Conservation (phyloP, 306 rosid genomes). For the Arachis stenosperma region DNA sequence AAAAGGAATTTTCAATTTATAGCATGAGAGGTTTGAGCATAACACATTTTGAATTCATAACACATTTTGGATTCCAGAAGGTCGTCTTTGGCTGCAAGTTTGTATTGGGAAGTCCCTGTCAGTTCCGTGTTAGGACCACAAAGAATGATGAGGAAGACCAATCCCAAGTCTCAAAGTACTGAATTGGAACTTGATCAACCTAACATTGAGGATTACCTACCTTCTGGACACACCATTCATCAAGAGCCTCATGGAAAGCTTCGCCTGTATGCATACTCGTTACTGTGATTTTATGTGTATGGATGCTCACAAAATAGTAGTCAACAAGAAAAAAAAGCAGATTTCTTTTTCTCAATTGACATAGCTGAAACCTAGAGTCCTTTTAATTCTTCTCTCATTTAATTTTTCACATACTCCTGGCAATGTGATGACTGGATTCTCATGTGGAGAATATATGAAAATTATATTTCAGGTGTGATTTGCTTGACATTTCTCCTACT, state of each 20-base stretch:
- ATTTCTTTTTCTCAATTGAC: neutral
- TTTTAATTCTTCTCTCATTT: neutral
- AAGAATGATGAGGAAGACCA: conserved; percentile 34
- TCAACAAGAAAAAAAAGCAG: neutral
- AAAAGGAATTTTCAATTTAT: neutral
- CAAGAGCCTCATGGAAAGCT: conserved; percentile 72
- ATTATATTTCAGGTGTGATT: conserved; percentile 64
- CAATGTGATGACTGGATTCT: neutral
- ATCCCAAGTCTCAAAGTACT: conserved; percentile 59
- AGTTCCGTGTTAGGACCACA: conserved; percentile 17
- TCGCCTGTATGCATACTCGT: conserved; percentile 53
- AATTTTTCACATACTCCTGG: neutral
- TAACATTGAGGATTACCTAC: conserved; percentile 84
- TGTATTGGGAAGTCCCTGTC: neutral
- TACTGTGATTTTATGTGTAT: neutral
- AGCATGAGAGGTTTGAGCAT: neutral
- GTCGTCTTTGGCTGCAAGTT: neutral
- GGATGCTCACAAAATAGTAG: neutral
- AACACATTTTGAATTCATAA: neutral
- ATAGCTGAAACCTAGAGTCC: neutral
- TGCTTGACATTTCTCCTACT: conserved; percentile 81
- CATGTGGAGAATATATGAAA: neutral
- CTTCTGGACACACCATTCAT: conserved; percentile 75
- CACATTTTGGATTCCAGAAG: neutral
- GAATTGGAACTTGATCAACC: conserved; percentile 88